Evolutionary conservation across 2,329 filamentous ascomycete genomes (phyloP), one percentile per base, ranked within the genome.

Genomic region (Xylariaceae sp.): DNA sequence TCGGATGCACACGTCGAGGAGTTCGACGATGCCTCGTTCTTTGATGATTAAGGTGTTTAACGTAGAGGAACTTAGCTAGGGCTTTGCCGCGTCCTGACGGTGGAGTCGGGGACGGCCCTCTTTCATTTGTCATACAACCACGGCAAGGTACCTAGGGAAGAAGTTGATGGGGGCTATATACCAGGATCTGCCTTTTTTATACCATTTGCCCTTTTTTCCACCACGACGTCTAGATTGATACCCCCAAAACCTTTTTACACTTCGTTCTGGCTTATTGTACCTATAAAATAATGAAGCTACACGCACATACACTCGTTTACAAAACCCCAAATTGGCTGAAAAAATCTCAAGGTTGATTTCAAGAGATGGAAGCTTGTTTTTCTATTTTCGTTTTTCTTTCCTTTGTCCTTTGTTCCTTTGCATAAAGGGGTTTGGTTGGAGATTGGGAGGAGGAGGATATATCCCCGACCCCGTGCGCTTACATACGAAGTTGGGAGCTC

Each of bases 1-100:
- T 78, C 78, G 26, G 85, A 88, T 69, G 85, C 85, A 6, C 80
- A 80, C 40, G 77, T 80, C 2, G 83, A 80, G 54, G 80, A 83
- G 51, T 84, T 84, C 72, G 82, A 85, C 65, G 82, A 85, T 68
- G 79, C 82, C 32, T 81, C 80, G 52, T 85, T 85, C 72, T 84
- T 83, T 63, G 80, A 82, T 61, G 79, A 83, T 64, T 71, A 59
- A 67, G 47, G 18, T n/a, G 7, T 20, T 47, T 51, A 32, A 32
- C 18, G 19, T 3, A 9, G 49, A 23, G 20, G 26, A 41, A 42
- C 40, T 21, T 37, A 40, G 42, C 20, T 43, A 7, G 40, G 12
- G 40, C 20, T 46, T 20, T 44, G 40, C 40, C 37, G n/a, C 20
- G 48, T 42, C 23, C 54, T 19, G 2, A 46, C 32, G 20, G 44